Evolutionary conservation across 495 filamentous ascomycete species (phyloP).

Genomic region (Xylaria sp.): DNA sequence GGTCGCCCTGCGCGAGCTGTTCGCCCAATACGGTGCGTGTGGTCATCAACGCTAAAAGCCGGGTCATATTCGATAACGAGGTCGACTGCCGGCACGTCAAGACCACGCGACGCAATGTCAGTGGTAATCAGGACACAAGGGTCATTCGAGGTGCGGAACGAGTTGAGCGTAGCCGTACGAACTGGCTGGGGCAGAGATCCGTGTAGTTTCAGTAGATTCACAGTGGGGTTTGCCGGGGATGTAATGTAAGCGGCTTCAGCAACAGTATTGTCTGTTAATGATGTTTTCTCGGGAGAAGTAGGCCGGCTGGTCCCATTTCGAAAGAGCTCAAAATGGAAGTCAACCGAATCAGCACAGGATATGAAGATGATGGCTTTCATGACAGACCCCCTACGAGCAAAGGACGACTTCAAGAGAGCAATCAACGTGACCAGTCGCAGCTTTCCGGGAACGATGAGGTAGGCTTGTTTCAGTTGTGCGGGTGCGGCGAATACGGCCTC

Average conservation of each 20-base stretch:
- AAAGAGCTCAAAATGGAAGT: slow-evolving; percentile 94
- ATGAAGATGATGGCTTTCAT: slow-evolving; percentile 98
- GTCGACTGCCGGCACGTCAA: slow-evolving; percentile 93
- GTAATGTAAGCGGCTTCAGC: slow-evolving; percentile 54
- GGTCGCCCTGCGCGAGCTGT: slow-evolving; percentile 90
- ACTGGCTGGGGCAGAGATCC: slow-evolving; percentile 89
- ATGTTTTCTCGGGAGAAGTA: slow-evolving; percentile 33
- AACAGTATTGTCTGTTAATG: slow-evolving; percentile 50
- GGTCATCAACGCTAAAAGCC: slow-evolving; percentile 87
- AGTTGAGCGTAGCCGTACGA: slow-evolving; percentile 80
- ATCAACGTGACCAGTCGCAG: slow-evolving; percentile 85
- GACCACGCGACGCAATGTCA: slow-evolving; percentile 91
- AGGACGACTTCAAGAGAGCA: slow-evolving; percentile 81
- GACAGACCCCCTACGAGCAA: slow-evolving; percentile 82
- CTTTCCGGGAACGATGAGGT: slow-evolving; percentile 85
- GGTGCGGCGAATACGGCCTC: slow-evolving; percentile 79
- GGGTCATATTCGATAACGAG: slow-evolving; percentile 95
- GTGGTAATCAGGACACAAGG: slow-evolving; percentile 88
- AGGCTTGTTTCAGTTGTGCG: slow-evolving; percentile 90
- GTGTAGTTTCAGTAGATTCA: slow-evolving; percentile 86
- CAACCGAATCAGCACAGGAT: slow-evolving; percentile 93
- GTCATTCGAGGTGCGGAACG: slow-evolving; percentile 70
- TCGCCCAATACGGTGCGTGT: slow-evolving; percentile 91
- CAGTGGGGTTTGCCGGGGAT: slow-evolving; percentile 56
- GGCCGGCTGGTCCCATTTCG: slow-evolving; percentile 52